These are phyloP conservation scores for Gloeostereum incarnatum DNA, from an alignment of 768 basidiomycete genomes.

Conservation along the genomic window DNA sequence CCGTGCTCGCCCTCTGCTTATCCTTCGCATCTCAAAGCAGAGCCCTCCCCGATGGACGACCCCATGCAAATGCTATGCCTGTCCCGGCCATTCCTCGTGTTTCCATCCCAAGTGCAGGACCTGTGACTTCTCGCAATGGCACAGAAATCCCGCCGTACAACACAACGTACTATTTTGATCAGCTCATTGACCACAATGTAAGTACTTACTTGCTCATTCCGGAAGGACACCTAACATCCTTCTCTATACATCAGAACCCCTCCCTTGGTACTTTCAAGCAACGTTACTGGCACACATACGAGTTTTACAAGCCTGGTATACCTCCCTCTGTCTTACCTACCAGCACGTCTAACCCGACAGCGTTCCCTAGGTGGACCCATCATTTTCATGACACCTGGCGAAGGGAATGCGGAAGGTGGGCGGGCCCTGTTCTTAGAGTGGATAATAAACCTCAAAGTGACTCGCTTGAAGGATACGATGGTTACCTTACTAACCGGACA, in stretches of 20 bases:
- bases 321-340: not conserved
- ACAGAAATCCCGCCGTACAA: constrained; percentile 33
- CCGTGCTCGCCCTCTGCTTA: no score
- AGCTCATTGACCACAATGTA: constrained; percentile 25
- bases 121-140: constrained; percentile 31
- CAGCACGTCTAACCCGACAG: not conserved
- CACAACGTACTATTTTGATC: constrained; percentile 46
- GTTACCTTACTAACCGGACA: constrained; percentile 56
- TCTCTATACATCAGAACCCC: constrained; percentile 43
- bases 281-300: constrained; percentile 62
- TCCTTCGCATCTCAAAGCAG: no score
- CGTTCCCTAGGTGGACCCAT: constrained; percentile 43
- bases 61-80: not conserved
- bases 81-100: constrained; percentile 25
- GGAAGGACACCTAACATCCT: no score
- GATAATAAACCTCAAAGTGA: constrained; percentile 5
- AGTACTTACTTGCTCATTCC: no score
- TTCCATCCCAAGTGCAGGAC: constrained; percentile 1
- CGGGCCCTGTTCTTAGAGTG: constrained; percentile 3
- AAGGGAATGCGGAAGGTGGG: constrained; percentile 43
- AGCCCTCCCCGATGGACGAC: not conserved
- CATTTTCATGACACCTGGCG: constrained; percentile 59
- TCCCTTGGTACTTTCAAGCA: constrained; percentile 67
- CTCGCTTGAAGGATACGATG: constrained; percentile 26
- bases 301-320: constrained; percentile 50